These are phyloP conservation scores for Xylaria sp. DNA, from an alignment of 2,329 filamentous ascomycete genomes.

Conservation along the genomic window DNA sequence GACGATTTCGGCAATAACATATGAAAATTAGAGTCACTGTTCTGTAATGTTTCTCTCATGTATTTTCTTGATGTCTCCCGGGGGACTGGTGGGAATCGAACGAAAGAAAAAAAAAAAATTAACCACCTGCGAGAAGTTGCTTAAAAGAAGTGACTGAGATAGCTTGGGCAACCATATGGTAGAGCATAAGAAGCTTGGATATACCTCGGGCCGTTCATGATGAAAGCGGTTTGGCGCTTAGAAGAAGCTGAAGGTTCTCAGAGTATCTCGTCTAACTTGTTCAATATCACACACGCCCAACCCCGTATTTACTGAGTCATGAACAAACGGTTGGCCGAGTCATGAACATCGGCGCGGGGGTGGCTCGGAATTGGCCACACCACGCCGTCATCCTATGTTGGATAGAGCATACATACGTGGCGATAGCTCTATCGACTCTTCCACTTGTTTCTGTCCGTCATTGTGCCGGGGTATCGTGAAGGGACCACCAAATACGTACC, in stretches of 20 bases:
- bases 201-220: background rate
- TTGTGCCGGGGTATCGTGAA: background rate
- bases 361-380: slow-evolving; percentile 16
- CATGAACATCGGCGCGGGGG: slow-evolving; percentile 9
- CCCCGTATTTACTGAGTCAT: slow-evolving; percentile 24
- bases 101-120: no score
- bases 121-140: no score
- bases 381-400: slow-evolving; percentile 16
- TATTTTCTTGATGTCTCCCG: background rate
- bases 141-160: background rate
- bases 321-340: slow-evolving; percentile 13
- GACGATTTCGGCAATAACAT: background rate
- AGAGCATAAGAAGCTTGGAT: background rate
- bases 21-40: slow-evolving; percentile 15
- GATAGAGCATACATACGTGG: background rate
- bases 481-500: background rate
- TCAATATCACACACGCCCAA: background rate
- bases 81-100: background rate
- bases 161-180: background rate
- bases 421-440: background rate
- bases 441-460: background rate
- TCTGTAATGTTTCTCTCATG: background rate
- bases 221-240: background rate
- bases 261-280: background rate
- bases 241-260: background rate